phyloP scores from a whole-genome alignment of 768 basidiomycete genomes.

The Boletellus sp. region DNA sequence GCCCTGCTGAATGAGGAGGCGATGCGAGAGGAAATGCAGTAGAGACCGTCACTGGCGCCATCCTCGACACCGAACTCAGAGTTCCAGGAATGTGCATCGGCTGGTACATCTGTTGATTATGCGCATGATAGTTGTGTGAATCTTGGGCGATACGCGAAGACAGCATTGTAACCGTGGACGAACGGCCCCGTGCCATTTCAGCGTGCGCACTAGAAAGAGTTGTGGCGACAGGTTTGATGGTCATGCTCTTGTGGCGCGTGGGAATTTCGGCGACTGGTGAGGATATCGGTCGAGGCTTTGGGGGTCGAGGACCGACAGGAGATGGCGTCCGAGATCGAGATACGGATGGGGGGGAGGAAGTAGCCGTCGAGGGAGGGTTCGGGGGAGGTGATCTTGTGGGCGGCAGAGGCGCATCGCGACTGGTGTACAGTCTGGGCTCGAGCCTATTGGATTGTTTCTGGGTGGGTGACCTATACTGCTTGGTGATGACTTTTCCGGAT shows the following conservation, averaged over 20 bases:
- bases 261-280: conserved; percentile 28
- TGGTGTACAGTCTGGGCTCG: conserved; percentile 20
- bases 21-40: conserved; percentile 15
- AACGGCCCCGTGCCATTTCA: conserved; percentile 25
- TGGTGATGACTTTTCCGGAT: conserved; percentile 33
- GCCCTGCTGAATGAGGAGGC: conserved; percentile 8
- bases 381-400: conserved; percentile 32
- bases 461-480: conserved; percentile 42
- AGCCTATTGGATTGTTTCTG: conserved; percentile 27
- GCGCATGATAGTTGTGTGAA: conserved; percentile 30
- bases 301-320: conserved; percentile 49
- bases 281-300: conserved; percentile 27
- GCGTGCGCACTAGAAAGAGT: conserved; percentile 15
- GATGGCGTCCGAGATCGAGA: conserved; percentile 45
- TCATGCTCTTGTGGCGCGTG: conserved; percentile 32
- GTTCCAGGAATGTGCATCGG: conserved; percentile 27
- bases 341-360: conserved; percentile 17
- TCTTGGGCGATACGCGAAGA: conserved; percentile 24
- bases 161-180: conserved; percentile 28
- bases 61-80: conserved; percentile 1
- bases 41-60: conserved; percentile 3
- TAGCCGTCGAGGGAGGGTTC: conserved; percentile 2
- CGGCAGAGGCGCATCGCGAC: conserved; percentile 25
- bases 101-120: conserved; percentile 31
- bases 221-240: conserved; percentile 21